These are phyloP conservation scores for Fraxinus dipetala DNA, from an alignment of 305 asterid species.

Conservation along the genomic window DNA sequence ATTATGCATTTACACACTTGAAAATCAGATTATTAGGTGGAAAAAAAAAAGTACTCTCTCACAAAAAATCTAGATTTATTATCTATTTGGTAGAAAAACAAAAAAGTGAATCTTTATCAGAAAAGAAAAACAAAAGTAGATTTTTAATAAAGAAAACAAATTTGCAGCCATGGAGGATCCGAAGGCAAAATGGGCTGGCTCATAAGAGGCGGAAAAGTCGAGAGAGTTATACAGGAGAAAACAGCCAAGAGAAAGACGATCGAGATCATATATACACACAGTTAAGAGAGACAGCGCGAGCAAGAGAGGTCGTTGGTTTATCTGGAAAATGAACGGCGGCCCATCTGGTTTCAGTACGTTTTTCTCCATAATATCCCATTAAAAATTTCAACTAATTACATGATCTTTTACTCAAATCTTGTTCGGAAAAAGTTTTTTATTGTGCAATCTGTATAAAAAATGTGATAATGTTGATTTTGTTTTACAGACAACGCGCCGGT, in stretches of 20 bases:
- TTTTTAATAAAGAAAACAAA: neutral
- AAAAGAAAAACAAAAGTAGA: neutral
- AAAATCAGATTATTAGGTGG: neutral
- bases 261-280: neutral
- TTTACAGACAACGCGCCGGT: conserved; percentile 84
- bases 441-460: neutral
- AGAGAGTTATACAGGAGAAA: conserved; percentile 17
- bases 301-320: conserved; percentile 46
- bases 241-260: conserved; percentile 3
- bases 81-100: neutral
- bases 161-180: neutral
- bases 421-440: neutral
- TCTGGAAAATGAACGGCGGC: conserved; percentile 93
- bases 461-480: conserved; percentile 4
- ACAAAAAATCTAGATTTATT: neutral
- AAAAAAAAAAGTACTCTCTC: neutral
- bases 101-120: neutral
- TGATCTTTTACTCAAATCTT: neutral
- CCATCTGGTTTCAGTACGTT: conserved; percentile 97
- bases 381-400: neutral
- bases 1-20: neutral
- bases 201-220: conserved; percentile 29
- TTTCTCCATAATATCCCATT: neutral
- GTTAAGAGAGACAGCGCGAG: conserved; percentile 15
- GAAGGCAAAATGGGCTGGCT: conserved; percentile 13